Evolutionary conservation across 1,284 basidiomycete genomes (phyloP).

Genomic region (Fomitopsis betulina): DNA sequence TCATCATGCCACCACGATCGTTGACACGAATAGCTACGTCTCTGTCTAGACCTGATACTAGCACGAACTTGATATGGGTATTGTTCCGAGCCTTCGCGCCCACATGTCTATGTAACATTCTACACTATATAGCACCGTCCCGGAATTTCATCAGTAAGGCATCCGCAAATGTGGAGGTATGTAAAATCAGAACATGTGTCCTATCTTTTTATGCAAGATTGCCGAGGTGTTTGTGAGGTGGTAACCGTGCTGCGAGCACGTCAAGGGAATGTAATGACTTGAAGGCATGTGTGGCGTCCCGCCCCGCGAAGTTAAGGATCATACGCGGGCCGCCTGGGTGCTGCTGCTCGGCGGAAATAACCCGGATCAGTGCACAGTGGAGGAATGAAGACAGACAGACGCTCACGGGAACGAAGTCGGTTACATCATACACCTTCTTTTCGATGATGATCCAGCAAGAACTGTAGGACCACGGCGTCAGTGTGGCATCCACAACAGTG

Average conservation of each 20-base stretch:
- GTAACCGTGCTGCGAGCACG: neutral
- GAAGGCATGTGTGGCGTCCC: constrained; percentile 1
- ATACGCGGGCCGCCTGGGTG: constrained; percentile 2
- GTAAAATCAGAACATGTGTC: neutral
- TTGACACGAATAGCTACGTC: neutral
- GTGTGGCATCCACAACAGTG: neutral
- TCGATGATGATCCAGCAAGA: neutral
- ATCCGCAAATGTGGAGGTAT: neutral
- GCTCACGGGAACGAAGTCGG: neutral
- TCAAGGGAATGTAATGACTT: neutral
- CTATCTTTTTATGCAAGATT: neutral
- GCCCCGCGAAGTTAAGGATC: constrained; percentile 3
- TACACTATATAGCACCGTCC: too few species aligned
- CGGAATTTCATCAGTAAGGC: too few species aligned
- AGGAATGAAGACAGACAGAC: neutral
- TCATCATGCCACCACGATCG: neutral
- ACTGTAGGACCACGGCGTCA: neutral
- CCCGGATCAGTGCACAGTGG: neutral
- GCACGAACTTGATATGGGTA: too few species aligned
- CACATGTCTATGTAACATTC: too few species aligned
- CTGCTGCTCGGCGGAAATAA: neutral
- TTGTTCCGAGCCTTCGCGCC: too few species aligned
- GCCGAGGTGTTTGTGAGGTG: constrained; percentile 1
- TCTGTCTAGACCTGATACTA: neutral
- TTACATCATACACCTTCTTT: neutral